Evolutionary conservation across 192 early-diverging fungal species (phyloP).

Genomic region (Entomortierella parvispora): DNA sequence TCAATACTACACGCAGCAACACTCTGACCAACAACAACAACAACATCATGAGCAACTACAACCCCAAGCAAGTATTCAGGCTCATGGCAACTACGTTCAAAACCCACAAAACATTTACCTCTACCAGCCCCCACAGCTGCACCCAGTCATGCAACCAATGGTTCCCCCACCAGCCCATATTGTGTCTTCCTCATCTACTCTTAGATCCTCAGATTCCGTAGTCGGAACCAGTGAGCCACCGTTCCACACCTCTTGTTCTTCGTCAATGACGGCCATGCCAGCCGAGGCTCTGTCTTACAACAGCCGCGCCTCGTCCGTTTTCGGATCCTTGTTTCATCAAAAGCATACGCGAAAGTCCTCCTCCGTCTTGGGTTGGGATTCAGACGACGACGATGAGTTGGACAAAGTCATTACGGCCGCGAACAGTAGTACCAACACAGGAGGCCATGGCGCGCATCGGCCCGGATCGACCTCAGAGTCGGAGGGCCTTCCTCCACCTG

Average conservation of each 20-base stretch:
- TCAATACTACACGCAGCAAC: no score
- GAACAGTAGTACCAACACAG: neutral
- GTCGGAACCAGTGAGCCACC: no score
- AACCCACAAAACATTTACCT: no score
- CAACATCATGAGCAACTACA: no score
- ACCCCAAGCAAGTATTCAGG: no score
- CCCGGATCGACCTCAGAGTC: neutral
- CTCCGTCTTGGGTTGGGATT: conserved; percentile 41
- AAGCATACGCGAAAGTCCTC: conserved; percentile 5
- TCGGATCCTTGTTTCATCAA: conserved; percentile 16
- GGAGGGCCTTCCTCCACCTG: neutral
- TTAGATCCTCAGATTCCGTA: no score
- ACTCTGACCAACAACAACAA: no score
- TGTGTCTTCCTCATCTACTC: no score
- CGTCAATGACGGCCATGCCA: neutral
- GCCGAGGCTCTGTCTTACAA: neutral
- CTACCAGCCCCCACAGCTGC: no score
- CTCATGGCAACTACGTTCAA: no score
- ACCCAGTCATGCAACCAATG: no score
- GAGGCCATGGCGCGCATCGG: neutral
- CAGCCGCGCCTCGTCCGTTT: conserved; percentile 4
- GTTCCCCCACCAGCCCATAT: no score
- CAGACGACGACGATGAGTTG: conserved; percentile 40
- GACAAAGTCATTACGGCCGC: neutral
- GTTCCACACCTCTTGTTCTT: neutral